Evolutionary conservation across 805 yeast species (phyloP).

Genomic region (Metschnikowia dekortorum): DNA sequence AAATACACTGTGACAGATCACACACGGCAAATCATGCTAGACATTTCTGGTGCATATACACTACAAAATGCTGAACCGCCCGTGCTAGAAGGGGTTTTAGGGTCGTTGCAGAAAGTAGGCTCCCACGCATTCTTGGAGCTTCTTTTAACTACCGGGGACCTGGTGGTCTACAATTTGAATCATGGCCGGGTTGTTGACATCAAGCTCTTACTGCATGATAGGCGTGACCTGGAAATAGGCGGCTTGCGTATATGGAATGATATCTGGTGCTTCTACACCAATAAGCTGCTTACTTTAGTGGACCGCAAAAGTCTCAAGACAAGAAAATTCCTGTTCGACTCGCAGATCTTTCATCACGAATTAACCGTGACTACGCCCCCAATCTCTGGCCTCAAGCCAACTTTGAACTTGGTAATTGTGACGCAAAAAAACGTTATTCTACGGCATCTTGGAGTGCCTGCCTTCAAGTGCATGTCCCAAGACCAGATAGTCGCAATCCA

Average conservation of each 20-base stretch:
- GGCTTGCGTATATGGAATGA: neutral
- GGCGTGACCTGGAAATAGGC: neutral
- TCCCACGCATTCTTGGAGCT: neutral
- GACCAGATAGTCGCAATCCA: conserved; percentile 5
- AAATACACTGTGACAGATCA: neutral
- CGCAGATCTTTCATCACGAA: conserved; percentile 2
- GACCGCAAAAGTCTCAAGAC: neutral
- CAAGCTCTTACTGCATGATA: neutral
- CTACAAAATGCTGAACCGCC: neutral
- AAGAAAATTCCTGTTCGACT: conserved; percentile 1
- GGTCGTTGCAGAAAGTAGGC: neutral
- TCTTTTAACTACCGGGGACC: neutral
- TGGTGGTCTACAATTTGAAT: neutral
- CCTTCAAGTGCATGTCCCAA: neutral
- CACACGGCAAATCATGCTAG: neutral
- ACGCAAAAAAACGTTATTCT: conserved; percentile 7
- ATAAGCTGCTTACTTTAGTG: neutral
- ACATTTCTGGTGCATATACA: neutral
- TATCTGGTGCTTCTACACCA: neutral
- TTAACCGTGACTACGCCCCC: neutral
- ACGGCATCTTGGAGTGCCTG: neutral
- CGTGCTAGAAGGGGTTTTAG: neutral
- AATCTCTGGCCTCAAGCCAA: neutral
- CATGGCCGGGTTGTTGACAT: neutral
- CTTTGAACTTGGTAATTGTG: conserved; percentile 1